phyloP scores from a whole-genome alignment of 306 rosid genomes.

The Herpetospermum pedunculosum region DNA sequence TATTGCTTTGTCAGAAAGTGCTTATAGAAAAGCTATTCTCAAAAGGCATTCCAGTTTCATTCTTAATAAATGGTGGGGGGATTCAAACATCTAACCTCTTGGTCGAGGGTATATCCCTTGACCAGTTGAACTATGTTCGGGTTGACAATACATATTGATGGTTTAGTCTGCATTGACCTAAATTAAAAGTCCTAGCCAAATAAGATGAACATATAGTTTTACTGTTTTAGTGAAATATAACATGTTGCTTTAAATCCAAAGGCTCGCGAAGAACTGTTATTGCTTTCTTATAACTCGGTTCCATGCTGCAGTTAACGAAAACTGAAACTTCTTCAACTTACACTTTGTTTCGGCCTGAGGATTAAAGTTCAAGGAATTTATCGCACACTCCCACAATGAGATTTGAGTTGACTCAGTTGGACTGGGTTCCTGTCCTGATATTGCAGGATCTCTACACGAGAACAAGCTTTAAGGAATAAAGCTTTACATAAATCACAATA shows the following conservation, averaged over 20 bases:
- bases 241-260: background rate
- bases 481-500: background rate
- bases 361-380: conserved; percentile 22
- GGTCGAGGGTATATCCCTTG: too few relatives aligned
- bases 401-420: background rate
- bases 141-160: too few relatives aligned
- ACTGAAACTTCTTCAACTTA: conserved; percentile 64
- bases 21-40: background rate
- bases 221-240: background rate
- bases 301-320: conserved; percentile 70
- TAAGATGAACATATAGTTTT: background rate
- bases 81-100: too few relatives aligned
- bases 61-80: background rate
- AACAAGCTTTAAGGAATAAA: conserved; percentile 1
- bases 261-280: background rate
- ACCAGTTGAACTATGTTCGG: too few relatives aligned
- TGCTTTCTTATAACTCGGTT: conserved; percentile 4
- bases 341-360: conserved; percentile 45
- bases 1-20: background rate
- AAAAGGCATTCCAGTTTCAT: background rate
- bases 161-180: background rate
- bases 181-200: background rate
- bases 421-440: background rate
- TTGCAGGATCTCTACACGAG: background rate
- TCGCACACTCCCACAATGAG: background rate